Conservation (phyloP, 2,329 filamentous ascomycete species). For the Mycosphaerella sp. region DNA sequence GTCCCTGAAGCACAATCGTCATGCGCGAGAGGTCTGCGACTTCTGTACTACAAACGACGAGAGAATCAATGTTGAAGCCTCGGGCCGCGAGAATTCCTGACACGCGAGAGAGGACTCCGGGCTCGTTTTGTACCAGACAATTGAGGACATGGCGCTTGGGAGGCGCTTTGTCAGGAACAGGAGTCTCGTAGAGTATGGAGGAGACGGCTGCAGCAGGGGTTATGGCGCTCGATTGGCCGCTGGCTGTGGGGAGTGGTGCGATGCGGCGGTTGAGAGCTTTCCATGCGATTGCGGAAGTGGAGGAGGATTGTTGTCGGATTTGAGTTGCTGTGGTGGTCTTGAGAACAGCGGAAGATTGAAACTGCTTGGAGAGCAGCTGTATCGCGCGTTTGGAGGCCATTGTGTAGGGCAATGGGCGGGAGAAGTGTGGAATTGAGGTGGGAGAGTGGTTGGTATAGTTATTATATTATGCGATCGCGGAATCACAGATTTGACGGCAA, state of each 20-base stretch:
- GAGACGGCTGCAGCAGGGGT: slow-evolving; percentile 88
- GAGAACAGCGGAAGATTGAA: slow-evolving; percentile 3
- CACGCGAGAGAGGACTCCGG: slow-evolving; percentile 90
- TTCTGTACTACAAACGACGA: slow-evolving; percentile 97
- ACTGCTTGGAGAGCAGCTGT: slow-evolving; percentile 22
- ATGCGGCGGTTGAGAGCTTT: slow-evolving; percentile 92
- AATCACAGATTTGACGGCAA: slow-evolving; percentile 2
- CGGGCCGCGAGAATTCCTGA: slow-evolving; percentile 93
- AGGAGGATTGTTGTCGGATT: slow-evolving; percentile 49
- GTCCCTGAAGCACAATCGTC: slow-evolving; percentile 95
- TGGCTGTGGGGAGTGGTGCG: slow-evolving; percentile 64
- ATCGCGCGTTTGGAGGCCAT: slow-evolving; percentile 35
- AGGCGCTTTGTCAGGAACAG: slow-evolving; percentile 71
- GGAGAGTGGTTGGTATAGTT: not conserved
- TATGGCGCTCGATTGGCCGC: slow-evolving; percentile 61
- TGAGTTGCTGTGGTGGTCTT: slow-evolving; percentile 23
- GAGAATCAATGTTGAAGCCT: slow-evolving; percentile 97
- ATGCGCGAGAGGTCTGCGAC: slow-evolving; percentile 95
- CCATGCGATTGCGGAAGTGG: slow-evolving; percentile 81
- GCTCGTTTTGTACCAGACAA: slow-evolving; percentile 98
- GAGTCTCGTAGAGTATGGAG: slow-evolving; percentile 98
- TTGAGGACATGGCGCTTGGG: slow-evolving; percentile 95
- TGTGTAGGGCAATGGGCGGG: slow-evolving; percentile 1
- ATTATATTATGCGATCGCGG: not conserved
- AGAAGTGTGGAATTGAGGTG: not conserved